Evolutionary conservation across 192 early-diverging fungal species (phyloP).

Genomic region (Backusella psychrophila): DNA sequence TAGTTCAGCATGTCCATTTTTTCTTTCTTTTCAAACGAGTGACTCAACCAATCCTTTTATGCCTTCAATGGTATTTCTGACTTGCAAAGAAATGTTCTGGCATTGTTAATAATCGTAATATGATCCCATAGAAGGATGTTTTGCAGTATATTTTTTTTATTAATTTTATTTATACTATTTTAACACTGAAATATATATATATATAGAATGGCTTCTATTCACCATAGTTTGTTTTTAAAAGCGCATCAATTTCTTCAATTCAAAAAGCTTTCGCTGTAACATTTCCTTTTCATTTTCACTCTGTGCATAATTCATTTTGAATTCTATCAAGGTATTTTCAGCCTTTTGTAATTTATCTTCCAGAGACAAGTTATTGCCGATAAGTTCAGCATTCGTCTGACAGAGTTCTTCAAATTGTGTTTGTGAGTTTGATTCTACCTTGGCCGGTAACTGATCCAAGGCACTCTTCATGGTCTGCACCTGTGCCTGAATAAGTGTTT

Average conservation of each 20-base stretch:
- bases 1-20: too few species aligned
- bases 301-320: slow-evolving; percentile 80
- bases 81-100: too few species aligned
- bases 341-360: slow-evolving; percentile 61
- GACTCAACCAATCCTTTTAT: too few species aligned
- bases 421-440: slow-evolving; percentile 60
- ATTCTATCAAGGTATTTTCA: slow-evolving; percentile 54
- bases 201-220: not conserved
- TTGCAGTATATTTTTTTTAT: not conserved
- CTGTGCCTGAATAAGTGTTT: slow-evolving; percentile 45
- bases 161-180: not conserved
- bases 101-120: too few species aligned
- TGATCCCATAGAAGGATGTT: too few species aligned
- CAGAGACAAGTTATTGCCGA: slow-evolving; percentile 59
- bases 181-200: not conserved
- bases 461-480: slow-evolving; percentile 56
- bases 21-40: too few species aligned
- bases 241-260: slow-evolving; percentile 32
- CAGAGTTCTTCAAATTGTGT: slow-evolving; percentile 75
- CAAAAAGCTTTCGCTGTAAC: slow-evolving; percentile 44
- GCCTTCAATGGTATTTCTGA: too few species aligned
- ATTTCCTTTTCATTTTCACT: slow-evolving; percentile 77
- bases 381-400: slow-evolving; percentile 80
- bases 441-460: slow-evolving; percentile 45
- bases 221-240: not conserved